Conservation (phyloP, 495 filamentous ascomycete genomes). For the Xylaria palmicola region DNA sequence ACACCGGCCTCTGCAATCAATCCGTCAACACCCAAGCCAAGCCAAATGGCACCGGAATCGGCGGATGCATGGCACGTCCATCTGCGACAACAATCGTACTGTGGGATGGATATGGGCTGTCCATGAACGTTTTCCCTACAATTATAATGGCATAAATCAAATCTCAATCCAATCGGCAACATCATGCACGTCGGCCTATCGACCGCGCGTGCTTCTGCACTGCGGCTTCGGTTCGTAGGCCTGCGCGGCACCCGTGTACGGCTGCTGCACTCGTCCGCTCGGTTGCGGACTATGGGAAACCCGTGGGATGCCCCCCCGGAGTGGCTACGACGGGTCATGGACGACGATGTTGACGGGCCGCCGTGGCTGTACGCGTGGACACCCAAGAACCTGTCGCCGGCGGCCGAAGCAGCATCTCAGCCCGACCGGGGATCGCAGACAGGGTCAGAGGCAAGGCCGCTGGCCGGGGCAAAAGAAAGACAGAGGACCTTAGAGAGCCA, state of each 20-base stretch:
- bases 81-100: no score
- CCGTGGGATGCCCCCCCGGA: neutral
- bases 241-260: neutral
- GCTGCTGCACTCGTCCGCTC: conserved; percentile 1
- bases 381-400: conserved; percentile 20
- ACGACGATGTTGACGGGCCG: conserved; percentile 20
- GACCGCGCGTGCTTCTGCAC: neutral
- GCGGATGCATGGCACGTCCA: neutral
- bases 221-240: neutral
- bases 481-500: no score
- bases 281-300: neutral
- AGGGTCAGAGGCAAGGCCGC: no score
- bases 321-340: conserved; percentile 23
- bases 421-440: no score
- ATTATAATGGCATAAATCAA: neutral
- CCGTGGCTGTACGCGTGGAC: conserved; percentile 37
- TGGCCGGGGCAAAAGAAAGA: no score
- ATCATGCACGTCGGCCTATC: conserved; percentile 6
- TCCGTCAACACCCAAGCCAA: neutral
- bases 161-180: neutral
- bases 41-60: neutral
- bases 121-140: neutral
- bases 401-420: neutral
- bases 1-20: neutral
- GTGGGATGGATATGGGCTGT: neutral